These are phyloP conservation scores for Ophiognomonia clavigignenti-juglandacearum DNA, from an alignment of 2,329 filamentous ascomycete species.

Conservation along the genomic window DNA sequence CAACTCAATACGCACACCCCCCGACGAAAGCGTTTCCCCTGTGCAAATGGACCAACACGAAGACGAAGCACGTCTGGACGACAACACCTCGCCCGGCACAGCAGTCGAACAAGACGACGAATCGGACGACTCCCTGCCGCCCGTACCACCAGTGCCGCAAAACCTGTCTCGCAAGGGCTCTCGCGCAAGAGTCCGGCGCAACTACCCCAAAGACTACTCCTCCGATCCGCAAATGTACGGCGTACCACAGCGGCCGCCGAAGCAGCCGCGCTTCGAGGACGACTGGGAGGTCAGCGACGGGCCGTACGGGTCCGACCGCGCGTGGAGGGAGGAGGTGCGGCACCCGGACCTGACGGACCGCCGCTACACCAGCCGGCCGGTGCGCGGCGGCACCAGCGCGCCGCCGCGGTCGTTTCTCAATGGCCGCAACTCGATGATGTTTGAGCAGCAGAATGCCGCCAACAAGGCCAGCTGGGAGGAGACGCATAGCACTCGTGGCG, in stretches of 20 bases:
- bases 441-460: slow-evolving; percentile 1
- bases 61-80: slow-evolving; percentile 2
- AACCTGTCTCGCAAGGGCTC: slow-evolving; percentile 3
- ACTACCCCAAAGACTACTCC: neutral
- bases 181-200: slow-evolving; percentile 2
- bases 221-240: slow-evolving; percentile 9
- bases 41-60: neutral
- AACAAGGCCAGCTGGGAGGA: slow-evolving; percentile 9
- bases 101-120: slow-evolving; percentile 5
- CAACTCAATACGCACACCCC: neutral
- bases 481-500: neutral
- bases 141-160: slow-evolving; percentile 3
- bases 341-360: slow-evolving; percentile 8
- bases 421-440: neutral
- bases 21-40: neutral
- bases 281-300: neutral
- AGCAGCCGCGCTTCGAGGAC: slow-evolving; percentile 8
- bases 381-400: neutral
- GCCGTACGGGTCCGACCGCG: slow-evolving; percentile 9
- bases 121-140: slow-evolving; percentile 9
- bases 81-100: slow-evolving; percentile 4
- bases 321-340: slow-evolving; percentile 11
- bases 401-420: slow-evolving; percentile 10
- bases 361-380: neutral
- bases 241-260: neutral